Evolutionary conservation across 208 protist genomes (phyloP).

Genomic region (Porcisia hertigi): DNA sequence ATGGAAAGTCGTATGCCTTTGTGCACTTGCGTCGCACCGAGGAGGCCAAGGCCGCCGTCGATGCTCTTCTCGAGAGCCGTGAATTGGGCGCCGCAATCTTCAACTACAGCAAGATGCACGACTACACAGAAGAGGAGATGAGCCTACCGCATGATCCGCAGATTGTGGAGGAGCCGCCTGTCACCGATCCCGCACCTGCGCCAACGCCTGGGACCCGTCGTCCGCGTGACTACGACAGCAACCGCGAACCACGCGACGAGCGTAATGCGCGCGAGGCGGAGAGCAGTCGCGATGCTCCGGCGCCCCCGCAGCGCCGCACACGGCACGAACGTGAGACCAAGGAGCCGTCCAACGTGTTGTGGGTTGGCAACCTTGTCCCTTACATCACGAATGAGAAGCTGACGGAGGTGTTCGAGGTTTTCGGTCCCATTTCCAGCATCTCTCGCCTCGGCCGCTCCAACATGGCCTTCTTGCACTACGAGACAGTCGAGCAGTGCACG

Average conservation of each 20-base stretch:
- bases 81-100: conserved; percentile 60
- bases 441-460: conserved; percentile 65
- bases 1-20: conserved; percentile 81
- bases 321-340: conserved; percentile 58
- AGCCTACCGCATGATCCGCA: conserved; percentile 48
- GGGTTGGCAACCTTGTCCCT: conserved; percentile 73
- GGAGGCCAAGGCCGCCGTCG: conserved; percentile 75
- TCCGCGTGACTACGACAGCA: conserved; percentile 14
- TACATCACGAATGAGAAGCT: conserved; percentile 71
- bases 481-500: conserved; percentile 80
- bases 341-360: conserved; percentile 83
- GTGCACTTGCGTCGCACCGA: conserved; percentile 82
- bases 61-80: conserved; percentile 57
- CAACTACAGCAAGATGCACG: conserved; percentile 89
- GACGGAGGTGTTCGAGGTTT: conserved; percentile 78
- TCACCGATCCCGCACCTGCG: conserved; percentile 21
- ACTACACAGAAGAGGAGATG: conserved; percentile 80
- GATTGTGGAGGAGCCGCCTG: conserved; percentile 21
- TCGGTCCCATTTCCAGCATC: conserved; percentile 67
- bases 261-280: conserved; percentile 17
- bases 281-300: background rate
- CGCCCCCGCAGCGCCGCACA: conserved; percentile 42
- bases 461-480: conserved; percentile 89
- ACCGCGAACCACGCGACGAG: conserved; percentile 20
- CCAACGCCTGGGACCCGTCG: conserved; percentile 21